Percentiles rank a stretch among this genome's conserved stretches.
phyloP scores from a whole-genome alignment of 805 yeast genomes.

The Saturnispora sanitii region DNA sequence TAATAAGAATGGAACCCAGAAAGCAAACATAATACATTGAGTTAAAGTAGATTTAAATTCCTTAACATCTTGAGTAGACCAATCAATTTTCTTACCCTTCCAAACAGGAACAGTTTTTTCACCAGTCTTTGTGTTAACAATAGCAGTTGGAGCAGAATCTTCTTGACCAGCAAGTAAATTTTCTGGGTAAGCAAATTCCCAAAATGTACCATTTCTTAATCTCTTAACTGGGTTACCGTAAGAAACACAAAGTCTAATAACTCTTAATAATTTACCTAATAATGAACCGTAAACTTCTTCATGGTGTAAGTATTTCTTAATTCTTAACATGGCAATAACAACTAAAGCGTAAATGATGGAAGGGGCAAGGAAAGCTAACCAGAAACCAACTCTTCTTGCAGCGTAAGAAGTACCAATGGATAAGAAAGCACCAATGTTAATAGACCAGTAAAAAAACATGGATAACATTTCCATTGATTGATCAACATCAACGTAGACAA shows the following conservation, averaged over 20 bases:
- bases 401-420: slow-evolving; percentile 42
- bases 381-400: slow-evolving; percentile 43
- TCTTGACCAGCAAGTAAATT: slow-evolving; percentile 31
- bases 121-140: slow-evolving; percentile 9
- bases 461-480: slow-evolving; percentile 31
- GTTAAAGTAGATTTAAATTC: slow-evolving; percentile 35
- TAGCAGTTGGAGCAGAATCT: slow-evolving; percentile 28
- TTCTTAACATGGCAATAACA: slow-evolving; percentile 34
- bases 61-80: slow-evolving; percentile 37
- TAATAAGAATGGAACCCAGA: slow-evolving; percentile 29
- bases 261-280: slow-evolving; percentile 33
- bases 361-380: slow-evolving; percentile 46
- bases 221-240: slow-evolving; percentile 35
- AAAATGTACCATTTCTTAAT: slow-evolving; percentile 31
- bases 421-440: slow-evolving; percentile 46
- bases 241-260: slow-evolving; percentile 30
- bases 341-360: slow-evolving; percentile 47
- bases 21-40: slow-evolving; percentile 37
- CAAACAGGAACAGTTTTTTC: not conserved
- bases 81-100: slow-evolving; percentile 25
- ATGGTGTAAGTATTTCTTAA: slow-evolving; percentile 26
- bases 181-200: slow-evolving; percentile 41
- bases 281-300: slow-evolving; percentile 38
- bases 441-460: slow-evolving; percentile 44
- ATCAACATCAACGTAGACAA: slow-evolving; percentile 46